Evolutionary conservation across 2,329 filamentous ascomycete genomes (phyloP).

Genomic region (Aspergillus costaricaensis): DNA sequence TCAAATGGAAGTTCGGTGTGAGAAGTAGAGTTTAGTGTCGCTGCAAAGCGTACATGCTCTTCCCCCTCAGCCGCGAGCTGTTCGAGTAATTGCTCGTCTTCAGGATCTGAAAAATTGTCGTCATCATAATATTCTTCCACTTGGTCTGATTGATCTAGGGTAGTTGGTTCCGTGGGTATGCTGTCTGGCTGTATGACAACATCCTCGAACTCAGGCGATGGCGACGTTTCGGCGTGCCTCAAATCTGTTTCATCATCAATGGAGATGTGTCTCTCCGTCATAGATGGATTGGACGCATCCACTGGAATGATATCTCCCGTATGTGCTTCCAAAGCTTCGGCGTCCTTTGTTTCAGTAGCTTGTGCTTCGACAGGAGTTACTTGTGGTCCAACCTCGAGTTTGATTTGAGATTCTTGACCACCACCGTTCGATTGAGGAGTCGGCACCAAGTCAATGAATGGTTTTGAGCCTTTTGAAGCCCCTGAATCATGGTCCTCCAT

Average conservation of each 20-base stretch:
- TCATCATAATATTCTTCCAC: constrained; percentile 41
- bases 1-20: constrained; percentile 70
- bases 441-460: constrained; percentile 36
- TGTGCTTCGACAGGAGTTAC: not conserved
- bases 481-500: constrained; percentile 46
- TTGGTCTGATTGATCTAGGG: not conserved
- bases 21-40: constrained; percentile 76
- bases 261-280: not conserved
- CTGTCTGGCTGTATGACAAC: constrained; percentile 22
- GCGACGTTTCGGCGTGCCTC: constrained; percentile 35
- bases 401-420: not conserved
- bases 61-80: constrained; percentile 88
- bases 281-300: constrained; percentile 19
- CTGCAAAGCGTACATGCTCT: constrained; percentile 91
- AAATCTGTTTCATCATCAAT: not conserved
- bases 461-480: constrained; percentile 28
- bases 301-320: constrained; percentile 25
- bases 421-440: constrained; percentile 17
- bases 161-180: constrained; percentile 12
- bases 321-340: not conserved
- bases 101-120: constrained; percentile 77
- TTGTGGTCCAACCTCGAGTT: not conserved
- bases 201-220: constrained; percentile 29
- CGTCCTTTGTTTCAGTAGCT: not conserved
- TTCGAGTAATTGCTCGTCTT: constrained; percentile 84